These are phyloP conservation scores for Clavulina sp. DNA, from an alignment of 768 basidiomycete genomes.

Conservation along the genomic window DNA sequence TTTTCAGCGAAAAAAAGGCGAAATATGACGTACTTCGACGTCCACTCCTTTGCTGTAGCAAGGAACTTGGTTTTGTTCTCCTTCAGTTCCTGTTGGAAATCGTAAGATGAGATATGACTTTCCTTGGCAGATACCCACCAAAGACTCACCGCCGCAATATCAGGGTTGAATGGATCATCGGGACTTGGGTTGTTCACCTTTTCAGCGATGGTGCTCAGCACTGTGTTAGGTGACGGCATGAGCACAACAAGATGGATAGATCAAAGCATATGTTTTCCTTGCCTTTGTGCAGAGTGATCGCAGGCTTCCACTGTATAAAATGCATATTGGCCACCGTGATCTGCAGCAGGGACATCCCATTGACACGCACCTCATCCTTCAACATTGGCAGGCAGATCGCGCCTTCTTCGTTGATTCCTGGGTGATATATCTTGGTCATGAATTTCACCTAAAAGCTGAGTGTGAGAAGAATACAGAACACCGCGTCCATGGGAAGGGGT, in stretches of 20 bases:
- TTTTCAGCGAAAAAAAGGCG: not conserved
- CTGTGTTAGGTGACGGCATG: conserved; percentile 22
- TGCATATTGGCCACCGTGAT: conserved; percentile 5
- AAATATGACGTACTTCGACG: conserved; percentile 45
- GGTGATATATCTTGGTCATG: conserved; percentile 76
- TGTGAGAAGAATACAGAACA: not conserved
- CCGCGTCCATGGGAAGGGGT: not conserved
- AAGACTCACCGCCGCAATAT: conserved; percentile 56
- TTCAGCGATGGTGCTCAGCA: conserved; percentile 59
- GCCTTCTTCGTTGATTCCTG: conserved; percentile 80
- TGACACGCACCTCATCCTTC: conserved; percentile 51
- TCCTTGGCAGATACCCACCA: not conserved
- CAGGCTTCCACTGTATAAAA: conserved; percentile 63
- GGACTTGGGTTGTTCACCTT: conserved; percentile 78
- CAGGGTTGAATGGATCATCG: conserved; percentile 79
- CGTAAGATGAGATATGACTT: not conserved
- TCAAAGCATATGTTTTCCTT: conserved; percentile 10
- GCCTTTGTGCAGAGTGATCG: conserved; percentile 57
- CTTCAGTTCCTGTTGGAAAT: conserved; percentile 43
- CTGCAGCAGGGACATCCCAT: not conserved
- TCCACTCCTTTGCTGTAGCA: conserved; percentile 63
- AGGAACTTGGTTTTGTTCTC: conserved; percentile 59
- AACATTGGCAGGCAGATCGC: conserved; percentile 70
- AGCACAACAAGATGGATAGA: not conserved
- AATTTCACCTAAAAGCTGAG: conserved; percentile 44